Conservation (phyloP, 139 green algal genomes). For the Chlamydomonas sp. region DNA sequence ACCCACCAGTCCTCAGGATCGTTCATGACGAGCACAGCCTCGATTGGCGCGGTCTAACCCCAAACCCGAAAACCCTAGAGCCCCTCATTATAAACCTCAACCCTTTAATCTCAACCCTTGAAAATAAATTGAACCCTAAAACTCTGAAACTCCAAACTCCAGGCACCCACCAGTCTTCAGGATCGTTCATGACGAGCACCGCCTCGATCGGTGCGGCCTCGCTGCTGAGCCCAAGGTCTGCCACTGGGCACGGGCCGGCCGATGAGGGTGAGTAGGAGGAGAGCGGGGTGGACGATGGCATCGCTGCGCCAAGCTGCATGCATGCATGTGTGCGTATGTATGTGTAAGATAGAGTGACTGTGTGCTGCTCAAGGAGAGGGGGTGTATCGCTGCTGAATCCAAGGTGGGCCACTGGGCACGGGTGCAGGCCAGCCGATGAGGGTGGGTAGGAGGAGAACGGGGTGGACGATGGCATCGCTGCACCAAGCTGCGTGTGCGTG, state of each 20-base stretch:
- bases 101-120: no score
- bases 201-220: conserved; percentile 38
- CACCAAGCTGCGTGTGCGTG: no score
- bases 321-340: no score
- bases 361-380: no score
- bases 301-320: conserved; percentile 3
- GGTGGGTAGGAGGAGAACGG: conserved; percentile 2
- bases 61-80: no score
- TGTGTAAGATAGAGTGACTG: no score
- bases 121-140: no score
- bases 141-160: no score
- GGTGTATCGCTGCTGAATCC: no score
- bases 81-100: no score
- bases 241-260: conserved; percentile 13
- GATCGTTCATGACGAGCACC: conserved; percentile 66
- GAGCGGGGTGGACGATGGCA: conserved; percentile 15
- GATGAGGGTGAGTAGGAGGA: not conserved
- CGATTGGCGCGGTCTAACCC: no score
- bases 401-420: no score
- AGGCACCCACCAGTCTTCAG: conserved; percentile 54
- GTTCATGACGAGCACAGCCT: conserved; percentile 58
- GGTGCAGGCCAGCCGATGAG: not conserved
- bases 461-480: conserved; percentile 18
- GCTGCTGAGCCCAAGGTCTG: conserved; percentile 24
- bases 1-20: conserved; percentile 64